These are phyloP conservation scores for Starmera pachycereana DNA, from an alignment of 805 yeast genomes.

Conservation along the genomic window DNA sequence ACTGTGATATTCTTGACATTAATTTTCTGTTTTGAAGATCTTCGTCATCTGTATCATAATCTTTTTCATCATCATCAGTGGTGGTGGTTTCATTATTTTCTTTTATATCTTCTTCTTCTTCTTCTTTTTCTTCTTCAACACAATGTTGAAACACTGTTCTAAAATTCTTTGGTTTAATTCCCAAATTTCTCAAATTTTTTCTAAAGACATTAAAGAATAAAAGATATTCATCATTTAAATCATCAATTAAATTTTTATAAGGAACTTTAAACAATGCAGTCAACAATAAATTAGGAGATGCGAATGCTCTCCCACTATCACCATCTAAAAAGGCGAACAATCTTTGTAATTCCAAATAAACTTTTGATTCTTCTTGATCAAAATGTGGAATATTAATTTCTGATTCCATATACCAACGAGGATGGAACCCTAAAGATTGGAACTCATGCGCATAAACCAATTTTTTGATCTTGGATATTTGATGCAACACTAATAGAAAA, in stretches of 20 bases:
- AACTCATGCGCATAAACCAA: constrained; percentile 22
- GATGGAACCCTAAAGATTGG: constrained; percentile 24
- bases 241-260: constrained; percentile 4
- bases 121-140: constrained; percentile 1
- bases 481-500: constrained; percentile 28
- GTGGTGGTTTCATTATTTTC: no score
- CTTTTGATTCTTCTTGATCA: constrained; percentile 18
- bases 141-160: constrained; percentile 3
- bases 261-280: constrained; percentile 15
- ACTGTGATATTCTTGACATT: neutral
- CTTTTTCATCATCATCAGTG: no score
- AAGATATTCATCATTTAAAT: constrained; percentile 2
- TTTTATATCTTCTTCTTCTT: no score
- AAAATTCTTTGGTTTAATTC: neutral
- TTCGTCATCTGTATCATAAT: no score
- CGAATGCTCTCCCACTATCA: constrained; percentile 26
- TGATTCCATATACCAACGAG: constrained; percentile 30
- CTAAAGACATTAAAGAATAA: no score
- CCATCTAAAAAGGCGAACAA: constrained; percentile 26
- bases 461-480: constrained; percentile 24
- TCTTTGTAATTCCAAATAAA: constrained; percentile 28
- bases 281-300: constrained; percentile 25
- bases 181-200: no score
- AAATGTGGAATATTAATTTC: constrained; percentile 3
- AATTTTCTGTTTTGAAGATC: no score